Conservation (phyloP, 2,329 filamentous ascomycete genomes). For the Arthrobotrys conoides region DNA sequence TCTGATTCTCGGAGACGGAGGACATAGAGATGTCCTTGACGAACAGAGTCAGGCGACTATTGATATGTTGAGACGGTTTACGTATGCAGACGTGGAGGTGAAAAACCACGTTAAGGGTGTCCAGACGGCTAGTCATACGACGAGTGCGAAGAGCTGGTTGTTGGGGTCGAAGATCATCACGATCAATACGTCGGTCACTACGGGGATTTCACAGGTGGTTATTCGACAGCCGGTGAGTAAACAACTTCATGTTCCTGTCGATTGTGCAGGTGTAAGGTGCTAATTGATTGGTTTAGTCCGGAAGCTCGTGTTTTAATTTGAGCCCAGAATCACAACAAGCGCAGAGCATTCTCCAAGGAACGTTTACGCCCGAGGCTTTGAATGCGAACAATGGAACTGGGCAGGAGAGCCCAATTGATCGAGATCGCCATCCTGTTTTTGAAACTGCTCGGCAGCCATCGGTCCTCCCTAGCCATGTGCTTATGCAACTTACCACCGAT, state of each 20-base stretch:
- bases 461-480: constrained; percentile 80
- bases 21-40: constrained; percentile 82
- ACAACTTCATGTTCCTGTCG: background rate
- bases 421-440: constrained; percentile 69
- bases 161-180: constrained; percentile 71
- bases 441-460: constrained; percentile 71
- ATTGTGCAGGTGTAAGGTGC: background rate
- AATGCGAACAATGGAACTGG: constrained; percentile 8
- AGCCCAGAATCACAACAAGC: constrained; percentile 63
- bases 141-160: constrained; percentile 70
- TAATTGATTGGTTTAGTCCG: constrained; percentile 65
- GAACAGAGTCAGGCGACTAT: constrained; percentile 94
- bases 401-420: constrained; percentile 44
- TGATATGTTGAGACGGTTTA: constrained; percentile 92
- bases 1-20: constrained; percentile 81
- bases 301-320: constrained; percentile 67
- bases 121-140: constrained; percentile 68
- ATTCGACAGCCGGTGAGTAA: constrained; percentile 66
- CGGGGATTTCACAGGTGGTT: constrained; percentile 70
- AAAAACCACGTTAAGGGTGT: constrained; percentile 66
- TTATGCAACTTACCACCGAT: constrained; percentile 75
- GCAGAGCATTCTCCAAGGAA: constrained; percentile 61
- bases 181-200: constrained; percentile 69
- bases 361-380: constrained; percentile 48
- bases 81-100: constrained; percentile 83